Percentiles rank a stretch among this genome's conserved stretches.
These are phyloP conservation scores for Ajuga chamaepitys DNA, from an alignment of 257 asterid genomes.

Conservation along the genomic window DNA sequence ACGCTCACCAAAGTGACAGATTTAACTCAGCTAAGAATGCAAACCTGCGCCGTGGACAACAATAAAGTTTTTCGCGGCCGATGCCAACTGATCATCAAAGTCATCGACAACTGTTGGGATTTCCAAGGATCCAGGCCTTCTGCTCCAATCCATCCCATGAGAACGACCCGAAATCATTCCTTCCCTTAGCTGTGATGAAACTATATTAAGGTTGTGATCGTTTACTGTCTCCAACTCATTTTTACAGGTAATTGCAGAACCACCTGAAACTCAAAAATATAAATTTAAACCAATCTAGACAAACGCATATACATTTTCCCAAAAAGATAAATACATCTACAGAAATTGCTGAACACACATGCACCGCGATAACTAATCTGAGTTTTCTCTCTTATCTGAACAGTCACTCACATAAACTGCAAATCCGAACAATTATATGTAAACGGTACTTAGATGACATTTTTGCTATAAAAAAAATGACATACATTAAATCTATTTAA, in stretches of 20 bases:
- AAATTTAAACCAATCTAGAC: not conserved
- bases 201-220: slow-evolving; percentile 50
- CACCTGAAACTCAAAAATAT: slow-evolving; percentile 42
- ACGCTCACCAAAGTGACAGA: not conserved
- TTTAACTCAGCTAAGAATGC: slow-evolving; percentile 11
- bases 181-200: slow-evolving; percentile 72
- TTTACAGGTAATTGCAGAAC: slow-evolving; percentile 87
- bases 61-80: slow-evolving; percentile 42
- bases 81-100: slow-evolving; percentile 29
- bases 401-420: not conserved
- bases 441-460: not conserved
- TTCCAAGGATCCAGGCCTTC: slow-evolving; percentile 55
- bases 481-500: not conserved
- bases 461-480: not conserved
- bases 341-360: not conserved
- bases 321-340: too few relatives aligned
- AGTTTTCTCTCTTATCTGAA: not conserved
- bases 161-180: slow-evolving; percentile 48
- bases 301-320: not conserved
- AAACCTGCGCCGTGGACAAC: slow-evolving; percentile 98
- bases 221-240: slow-evolving; percentile 73
- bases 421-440: not conserved
- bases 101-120: slow-evolving; percentile 30
- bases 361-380: too few relatives aligned
- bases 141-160: slow-evolving; percentile 94